Conservation (phyloP, 2,329 filamentous ascomycete genomes). For the Hyphodiscus sp. region DNA sequence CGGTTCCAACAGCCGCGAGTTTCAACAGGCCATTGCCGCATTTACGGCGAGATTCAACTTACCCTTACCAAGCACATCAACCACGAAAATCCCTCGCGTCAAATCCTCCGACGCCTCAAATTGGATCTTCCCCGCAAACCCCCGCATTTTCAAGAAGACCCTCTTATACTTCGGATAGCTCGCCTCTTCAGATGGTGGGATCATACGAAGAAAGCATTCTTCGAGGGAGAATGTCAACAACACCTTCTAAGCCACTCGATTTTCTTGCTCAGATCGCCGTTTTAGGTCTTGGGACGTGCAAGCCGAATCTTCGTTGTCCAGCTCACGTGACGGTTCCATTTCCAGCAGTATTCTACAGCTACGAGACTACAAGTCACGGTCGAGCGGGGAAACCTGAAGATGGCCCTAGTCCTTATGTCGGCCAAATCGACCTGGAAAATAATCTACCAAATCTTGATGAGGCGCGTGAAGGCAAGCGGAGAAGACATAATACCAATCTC, state of each 20-base stretch:
- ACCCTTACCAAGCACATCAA: constrained; percentile 72
- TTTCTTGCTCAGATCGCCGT: constrained; percentile 96
- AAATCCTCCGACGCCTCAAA: constrained; percentile 36
- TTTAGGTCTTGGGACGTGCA: constrained; percentile 82
- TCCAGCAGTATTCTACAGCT: constrained; percentile 94
- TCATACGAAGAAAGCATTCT: constrained; percentile 97
- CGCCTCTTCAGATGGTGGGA: constrained; percentile 89
- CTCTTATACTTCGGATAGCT: constrained; percentile 67
- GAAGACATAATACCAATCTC: constrained; percentile 22
- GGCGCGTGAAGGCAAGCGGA: constrained; percentile 35
- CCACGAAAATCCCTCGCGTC: constrained; percentile 69
- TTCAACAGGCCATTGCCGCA: constrained; percentile 38
- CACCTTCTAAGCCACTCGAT: constrained; percentile 82
- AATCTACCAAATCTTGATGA: constrained; percentile 52
- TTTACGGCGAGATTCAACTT: constrained; percentile 53
- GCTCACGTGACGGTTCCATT: constrained; percentile 87
- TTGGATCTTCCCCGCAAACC: constrained; percentile 41
- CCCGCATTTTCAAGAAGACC: constrained; percentile 53
- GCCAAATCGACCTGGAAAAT: constrained; percentile 85
- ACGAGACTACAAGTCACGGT: constrained; percentile 60
- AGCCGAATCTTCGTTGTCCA: constrained; percentile 75
- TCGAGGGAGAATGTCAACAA: constrained; percentile 92
- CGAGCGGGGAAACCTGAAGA: constrained; percentile 60
- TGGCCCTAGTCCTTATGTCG: constrained; percentile 92
- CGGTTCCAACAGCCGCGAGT: constrained; percentile 32